These are phyloP conservation scores for Hibiscus mutabilis DNA, from an alignment of 345 rosid genomes.

Conservation along the genomic window DNA sequence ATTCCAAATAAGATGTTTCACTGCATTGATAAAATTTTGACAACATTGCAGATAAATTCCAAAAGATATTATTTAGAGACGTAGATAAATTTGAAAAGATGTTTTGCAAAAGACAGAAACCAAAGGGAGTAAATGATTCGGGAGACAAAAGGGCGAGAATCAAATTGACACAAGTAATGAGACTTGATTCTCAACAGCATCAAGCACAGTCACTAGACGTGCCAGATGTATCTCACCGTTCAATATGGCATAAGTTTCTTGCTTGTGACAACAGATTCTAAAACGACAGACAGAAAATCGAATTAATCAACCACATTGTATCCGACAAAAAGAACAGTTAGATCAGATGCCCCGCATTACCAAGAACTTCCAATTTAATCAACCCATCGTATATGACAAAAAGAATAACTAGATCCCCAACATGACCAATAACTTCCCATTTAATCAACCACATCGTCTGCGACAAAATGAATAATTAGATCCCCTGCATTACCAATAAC, in stretches of 20 bases:
- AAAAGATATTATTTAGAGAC: neutral
- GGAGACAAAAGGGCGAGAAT: neutral
- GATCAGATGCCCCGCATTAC: neutral
- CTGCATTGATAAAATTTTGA: neutral
- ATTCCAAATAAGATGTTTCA: neutral
- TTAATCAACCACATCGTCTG: neutral
- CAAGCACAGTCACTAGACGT: neutral
- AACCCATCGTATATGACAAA: neutral
- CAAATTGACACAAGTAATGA: neutral
- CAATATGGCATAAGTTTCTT: neutral
- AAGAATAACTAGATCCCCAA: neutral
- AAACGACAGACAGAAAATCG: neutral
- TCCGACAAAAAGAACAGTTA: neutral
- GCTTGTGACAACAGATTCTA: neutral
- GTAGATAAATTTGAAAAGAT: neutral
- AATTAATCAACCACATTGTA: neutral
- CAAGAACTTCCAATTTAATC: neutral
- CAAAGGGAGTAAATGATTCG: neutral
- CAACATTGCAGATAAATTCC: neutral
- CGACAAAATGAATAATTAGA: neutral
- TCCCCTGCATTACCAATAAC: neutral
- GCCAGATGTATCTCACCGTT: neutral
- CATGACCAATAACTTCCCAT: neutral
- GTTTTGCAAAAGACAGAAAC: neutral
- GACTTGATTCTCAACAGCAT: neutral